Evolutionary conservation across 768 basidiomycete genomes (phyloP), one percentile per base, ranked within the genome.

Genomic region (Boletus bicolor): DNA sequence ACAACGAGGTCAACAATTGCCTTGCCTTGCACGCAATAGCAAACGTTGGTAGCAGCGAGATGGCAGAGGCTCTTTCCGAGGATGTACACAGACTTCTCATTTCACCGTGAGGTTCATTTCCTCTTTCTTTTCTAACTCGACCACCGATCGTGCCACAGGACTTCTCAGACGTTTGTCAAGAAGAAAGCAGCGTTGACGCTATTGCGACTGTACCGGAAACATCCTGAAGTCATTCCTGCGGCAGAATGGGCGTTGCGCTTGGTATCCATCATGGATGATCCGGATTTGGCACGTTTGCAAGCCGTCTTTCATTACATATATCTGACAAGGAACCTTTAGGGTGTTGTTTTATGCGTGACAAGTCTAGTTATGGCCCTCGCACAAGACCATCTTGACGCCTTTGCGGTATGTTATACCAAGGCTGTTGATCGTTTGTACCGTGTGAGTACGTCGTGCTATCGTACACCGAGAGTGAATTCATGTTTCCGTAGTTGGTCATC

Each of bases 121-220:
- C 36, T 12, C 45, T 41, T 38, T 47, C 35, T 7, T 35, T 21
- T 51, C 45, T 30, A 26, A 56, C 52, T 60, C 68, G 49, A 15
- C 9, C 36, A 32, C 55, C 64, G 8, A 68, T 49, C 32, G 10
- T 47, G 24, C 53, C 44, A 12, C 58, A 98, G 96, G 43, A 98
- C 95, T 19, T 98, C 96, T 1, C 86, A 88, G 62, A 91, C 78
- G 45, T 98, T 99, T 64, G 97, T 98, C 51, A 95, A 94, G 78
- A 99, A 99, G 77, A 99, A 99, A 72, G 96, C 97, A 2, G 97
- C 97, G 1, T 74, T 99, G 55, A 98, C 97, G 0, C 72, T 98
- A 30, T 79, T 99, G 30, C 81, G 97, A 49, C 75, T 99, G 37
- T 98, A 98, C 66, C 86, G 97, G 54, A 99, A 99, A 70, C 93